Evolutionary conservation across 1,284 basidiomycete genomes (phyloP).

Genomic region (Pseudomicrostroma phylloplanum): DNA sequence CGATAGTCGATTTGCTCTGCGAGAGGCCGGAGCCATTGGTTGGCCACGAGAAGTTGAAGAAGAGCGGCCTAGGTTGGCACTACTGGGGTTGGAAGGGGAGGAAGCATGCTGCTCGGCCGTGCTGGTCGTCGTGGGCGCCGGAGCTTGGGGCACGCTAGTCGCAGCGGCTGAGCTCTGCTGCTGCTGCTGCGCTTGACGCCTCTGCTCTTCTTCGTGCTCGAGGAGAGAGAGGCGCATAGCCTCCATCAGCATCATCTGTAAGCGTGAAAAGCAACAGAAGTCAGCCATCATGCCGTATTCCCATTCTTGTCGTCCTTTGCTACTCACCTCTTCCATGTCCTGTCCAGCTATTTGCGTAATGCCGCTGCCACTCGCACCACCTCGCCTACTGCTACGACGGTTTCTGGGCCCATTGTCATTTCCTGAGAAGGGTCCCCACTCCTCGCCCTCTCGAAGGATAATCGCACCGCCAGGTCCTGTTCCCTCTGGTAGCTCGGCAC

Average conservation of each 20-base stretch:
- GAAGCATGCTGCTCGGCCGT: constrained; percentile 11
- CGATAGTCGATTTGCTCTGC: constrained; percentile 2
- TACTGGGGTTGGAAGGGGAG: constrained; percentile 3
- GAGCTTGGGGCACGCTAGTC: not conserved
- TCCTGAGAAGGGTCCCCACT: constrained; percentile 18
- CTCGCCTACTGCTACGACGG: constrained; percentile 92
- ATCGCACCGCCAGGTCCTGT: constrained; percentile 48
- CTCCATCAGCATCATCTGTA: constrained; percentile 92
- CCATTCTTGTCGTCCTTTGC: constrained; percentile 6
- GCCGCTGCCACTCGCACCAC: constrained; percentile 70
- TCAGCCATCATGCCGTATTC: constrained; percentile 1
- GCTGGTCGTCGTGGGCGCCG: not conserved
- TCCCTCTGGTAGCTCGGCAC: constrained; percentile 37
- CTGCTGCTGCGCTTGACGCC: constrained; percentile 46
- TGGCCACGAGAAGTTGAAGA: constrained; percentile 5
- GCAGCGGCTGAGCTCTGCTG: constrained; percentile 14
- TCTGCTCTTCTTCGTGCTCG: constrained; percentile 65
- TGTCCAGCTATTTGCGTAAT: constrained; percentile 74
- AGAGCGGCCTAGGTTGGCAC: not conserved
- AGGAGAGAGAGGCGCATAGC: constrained; percentile 91
- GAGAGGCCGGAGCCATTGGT: not conserved
- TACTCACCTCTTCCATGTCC: constrained; percentile 77
- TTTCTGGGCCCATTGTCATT: constrained; percentile 11
- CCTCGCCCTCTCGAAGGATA: constrained; percentile 38
- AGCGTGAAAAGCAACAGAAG: not conserved